Base-by-base conservation (phyloP, 768 basidiomycete species). In the Mycena leptocephala region DNA sequence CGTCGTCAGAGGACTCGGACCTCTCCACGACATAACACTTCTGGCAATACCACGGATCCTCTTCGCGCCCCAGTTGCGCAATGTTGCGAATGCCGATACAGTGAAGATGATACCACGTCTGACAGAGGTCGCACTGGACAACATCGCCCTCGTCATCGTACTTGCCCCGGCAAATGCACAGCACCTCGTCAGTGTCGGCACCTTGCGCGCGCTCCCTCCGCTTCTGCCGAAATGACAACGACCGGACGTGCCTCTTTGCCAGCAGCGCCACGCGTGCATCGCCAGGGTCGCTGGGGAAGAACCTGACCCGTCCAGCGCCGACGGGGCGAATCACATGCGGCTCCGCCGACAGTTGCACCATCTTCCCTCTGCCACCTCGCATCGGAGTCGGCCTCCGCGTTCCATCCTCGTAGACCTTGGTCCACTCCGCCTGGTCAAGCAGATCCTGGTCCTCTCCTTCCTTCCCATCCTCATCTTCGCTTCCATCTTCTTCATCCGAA, bases 81-180 rank as follows among this genome's bases (percentile, higher is more conserved):
- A 91, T 88, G 78, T 87, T 89, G 65, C 84, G 85, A 78, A 96
- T 94, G 65, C 95, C 95, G 43, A 96, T 92, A 83, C 95, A 97
- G 55, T 91, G 85, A 37, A 95, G 88, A 83, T 97, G 95, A 81
- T 94, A 96, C 95, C 95, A 97, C 20, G 88, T 92, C 81, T 91
- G 87, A 82, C 95, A 97, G 5, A 89, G 88, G 79, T 96, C 95
- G 78, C 95, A 97, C 79, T 96, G 95, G 37, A 96, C 96, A 58
- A 95, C 77, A 16, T 76, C 59, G 88, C 72, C 92, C 90, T n/a
- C 93, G 87, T 5, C 93, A 66, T 95, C 93, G 78, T 94, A 93
- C 64, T 84, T 86, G 22, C 92, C 93, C 53, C 86, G 84, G 81
- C 95, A 96, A 32, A 94, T 87, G 81, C 95, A 96, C 22, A 92